phyloP scores from a whole-genome alignment of 129 eudicot species.

The Silybum marianum region DNA sequence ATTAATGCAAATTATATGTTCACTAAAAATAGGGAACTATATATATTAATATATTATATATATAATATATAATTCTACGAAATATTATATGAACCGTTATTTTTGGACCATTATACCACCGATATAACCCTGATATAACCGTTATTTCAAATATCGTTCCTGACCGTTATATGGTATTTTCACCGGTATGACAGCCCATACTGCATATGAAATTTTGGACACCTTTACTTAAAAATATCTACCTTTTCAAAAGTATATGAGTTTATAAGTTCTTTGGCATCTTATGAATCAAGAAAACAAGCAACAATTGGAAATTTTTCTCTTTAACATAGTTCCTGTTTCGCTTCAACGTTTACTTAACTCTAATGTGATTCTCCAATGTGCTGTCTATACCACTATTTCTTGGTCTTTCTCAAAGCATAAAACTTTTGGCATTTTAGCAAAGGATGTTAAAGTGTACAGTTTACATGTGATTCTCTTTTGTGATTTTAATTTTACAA shows the following conservation, averaged over 20 bases:
- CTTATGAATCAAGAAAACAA: slow-evolving; percentile 12
- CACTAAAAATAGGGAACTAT: no score
- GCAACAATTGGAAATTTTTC: neutral
- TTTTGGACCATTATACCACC: no score
- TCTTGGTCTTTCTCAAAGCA: neutral
- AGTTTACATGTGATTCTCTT: neutral
- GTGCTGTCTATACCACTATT: neutral
- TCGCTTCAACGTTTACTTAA: neutral
- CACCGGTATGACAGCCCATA: no score
- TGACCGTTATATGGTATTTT: no score
- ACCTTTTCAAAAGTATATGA: neutral
- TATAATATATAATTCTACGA: no score
- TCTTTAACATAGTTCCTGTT: neutral
- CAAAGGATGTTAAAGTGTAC: neutral
- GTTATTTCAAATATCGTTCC: no score
- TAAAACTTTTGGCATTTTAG: slow-evolving; percentile 6
- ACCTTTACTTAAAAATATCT: neutral
- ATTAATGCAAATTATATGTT: no score
- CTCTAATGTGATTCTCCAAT: neutral
- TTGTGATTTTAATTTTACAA: slow-evolving; percentile 4
- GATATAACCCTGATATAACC: no score
- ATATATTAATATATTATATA: no score
- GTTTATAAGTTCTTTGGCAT: slow-evolving; percentile 1
- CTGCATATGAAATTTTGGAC: neutral
- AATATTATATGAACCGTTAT: no score